Percentiles rank a stretch among this genome's conserved stretches.
These are phyloP conservation scores for Micromonas pusilla DNA, from an alignment of 139 green algal genomes.

Conservation along the genomic window DNA sequence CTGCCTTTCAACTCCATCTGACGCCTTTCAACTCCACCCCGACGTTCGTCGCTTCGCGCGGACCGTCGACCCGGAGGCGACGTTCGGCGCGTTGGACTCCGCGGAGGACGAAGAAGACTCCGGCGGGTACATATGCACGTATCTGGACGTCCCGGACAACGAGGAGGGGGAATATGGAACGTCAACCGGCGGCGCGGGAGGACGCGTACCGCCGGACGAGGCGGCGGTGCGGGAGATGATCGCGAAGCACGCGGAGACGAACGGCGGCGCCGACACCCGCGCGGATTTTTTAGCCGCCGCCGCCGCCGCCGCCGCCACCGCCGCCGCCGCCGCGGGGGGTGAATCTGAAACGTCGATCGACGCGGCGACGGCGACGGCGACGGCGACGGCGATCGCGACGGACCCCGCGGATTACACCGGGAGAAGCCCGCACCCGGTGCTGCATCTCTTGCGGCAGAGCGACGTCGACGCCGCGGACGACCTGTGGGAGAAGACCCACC, in stretches of 20 bases:
- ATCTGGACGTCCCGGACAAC: neutral
- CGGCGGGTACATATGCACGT: neutral
- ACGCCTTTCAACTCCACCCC: too few relatives aligned
- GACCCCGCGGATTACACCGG: constrained; percentile 2
- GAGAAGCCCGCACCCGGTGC: neutral
- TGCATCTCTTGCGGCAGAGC: neutral
- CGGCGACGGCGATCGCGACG: neutral
- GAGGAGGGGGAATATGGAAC: neutral
- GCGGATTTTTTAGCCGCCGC: neutral
- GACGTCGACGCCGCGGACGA: neutral
- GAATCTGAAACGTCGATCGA: too few relatives aligned
- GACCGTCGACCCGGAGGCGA: too few relatives aligned
- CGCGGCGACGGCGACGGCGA: too few relatives aligned
- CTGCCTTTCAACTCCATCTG: too few relatives aligned
- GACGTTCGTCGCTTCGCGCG: too few relatives aligned
- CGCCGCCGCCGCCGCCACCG: too few relatives aligned
- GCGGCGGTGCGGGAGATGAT: neutral
- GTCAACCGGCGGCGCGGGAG: neutral
- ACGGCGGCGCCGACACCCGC: neutral
- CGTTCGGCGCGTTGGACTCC: neutral
- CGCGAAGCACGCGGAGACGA: neutral
- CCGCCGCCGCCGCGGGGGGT: too few relatives aligned
- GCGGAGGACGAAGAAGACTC: neutral
- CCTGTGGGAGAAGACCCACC: neutral
- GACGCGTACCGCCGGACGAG: neutral